A percentile compares a stretch with the other conserved stretches of the same genome.
These are phyloP conservation scores for Caulochytrium protostelioides DNA, from an alignment of 371 early-diverging fungal genomes.

Conservation along the genomic window DNA sequence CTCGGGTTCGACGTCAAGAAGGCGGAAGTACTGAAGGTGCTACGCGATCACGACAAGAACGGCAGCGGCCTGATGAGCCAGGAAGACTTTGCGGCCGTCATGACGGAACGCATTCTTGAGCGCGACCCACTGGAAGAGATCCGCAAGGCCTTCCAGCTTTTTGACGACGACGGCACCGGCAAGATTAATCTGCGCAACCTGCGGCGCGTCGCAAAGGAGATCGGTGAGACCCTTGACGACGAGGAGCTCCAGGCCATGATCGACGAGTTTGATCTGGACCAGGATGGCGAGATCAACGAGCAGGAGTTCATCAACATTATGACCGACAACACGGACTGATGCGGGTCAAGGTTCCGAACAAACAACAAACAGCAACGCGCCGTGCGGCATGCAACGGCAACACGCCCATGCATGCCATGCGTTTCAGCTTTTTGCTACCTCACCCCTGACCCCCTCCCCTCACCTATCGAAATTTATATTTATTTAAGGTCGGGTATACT, in stretches of 20 bases:
- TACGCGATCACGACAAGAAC: constrained; percentile 29
- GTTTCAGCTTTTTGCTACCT: too few relatives aligned
- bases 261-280: constrained; percentile 57
- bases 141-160: constrained; percentile 48
- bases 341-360: too few relatives aligned
- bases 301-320: constrained; percentile 50
- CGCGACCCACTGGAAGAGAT: constrained; percentile 58
- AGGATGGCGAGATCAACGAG: constrained; percentile 52
- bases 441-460: too few relatives aligned
- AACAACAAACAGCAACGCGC: too few relatives aligned
- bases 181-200: constrained; percentile 35
- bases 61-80: constrained; percentile 18
- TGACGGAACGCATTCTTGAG: constrained; percentile 38
- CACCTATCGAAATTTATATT: too few relatives aligned
- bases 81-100: constrained; percentile 26
- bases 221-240: constrained; percentile 49
- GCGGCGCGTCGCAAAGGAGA: constrained; percentile 44
- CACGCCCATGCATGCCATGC: too few relatives aligned
- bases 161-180: constrained; percentile 46
- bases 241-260: constrained; percentile 56
- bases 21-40: constrained; percentile 41
- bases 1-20: constrained; percentile 53
- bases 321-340: too few relatives aligned
- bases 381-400: too few relatives aligned
- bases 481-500: too few relatives aligned